These are phyloP conservation scores for Sarocladiaceae sp. DNA, from an alignment of 2,329 filamentous ascomycete species.

Conservation along the genomic window DNA sequence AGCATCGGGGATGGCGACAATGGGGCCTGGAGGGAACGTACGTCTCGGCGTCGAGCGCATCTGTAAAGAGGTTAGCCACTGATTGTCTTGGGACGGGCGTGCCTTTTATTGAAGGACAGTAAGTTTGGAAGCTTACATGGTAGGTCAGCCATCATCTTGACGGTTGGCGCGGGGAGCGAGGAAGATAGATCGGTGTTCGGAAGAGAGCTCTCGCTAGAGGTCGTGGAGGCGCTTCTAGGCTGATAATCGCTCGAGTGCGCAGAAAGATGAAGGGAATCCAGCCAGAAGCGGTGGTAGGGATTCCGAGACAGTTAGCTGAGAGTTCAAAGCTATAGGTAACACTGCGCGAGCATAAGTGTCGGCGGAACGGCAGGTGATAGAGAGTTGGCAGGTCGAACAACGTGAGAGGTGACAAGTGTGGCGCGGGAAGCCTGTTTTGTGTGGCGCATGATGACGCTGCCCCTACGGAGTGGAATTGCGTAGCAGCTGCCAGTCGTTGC, in stretches of 20 bases:
- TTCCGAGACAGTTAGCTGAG: background rate
- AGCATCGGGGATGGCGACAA: background rate
- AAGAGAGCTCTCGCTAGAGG: too few relatives aligned
- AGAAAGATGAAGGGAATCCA: background rate
- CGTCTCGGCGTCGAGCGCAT: conserved; percentile 97
- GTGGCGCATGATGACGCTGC: conserved; percentile 10
- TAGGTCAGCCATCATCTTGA: conserved; percentile 40
- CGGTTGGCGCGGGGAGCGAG: background rate
- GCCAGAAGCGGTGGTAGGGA: too few relatives aligned
- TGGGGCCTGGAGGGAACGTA: conserved; percentile 32
- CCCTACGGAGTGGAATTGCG: background rate
- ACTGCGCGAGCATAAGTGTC: too few relatives aligned
- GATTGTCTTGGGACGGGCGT: background rate
- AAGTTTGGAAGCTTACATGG: conserved; percentile 34
- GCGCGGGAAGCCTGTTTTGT: conserved; percentile 7
- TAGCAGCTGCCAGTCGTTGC: too few relatives aligned
- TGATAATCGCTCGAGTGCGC: background rate
- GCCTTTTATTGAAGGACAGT: background rate
- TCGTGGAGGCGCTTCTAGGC: too few relatives aligned
- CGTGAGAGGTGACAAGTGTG: background rate
- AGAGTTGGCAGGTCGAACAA: background rate
- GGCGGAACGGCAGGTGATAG: too few relatives aligned
- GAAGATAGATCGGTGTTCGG: background rate
- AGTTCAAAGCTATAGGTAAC: background rate
- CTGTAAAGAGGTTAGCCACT: conserved; percentile 37